phyloP scores from a whole-genome alignment of 2,329 filamentous ascomycete genomes.

The Fusarium siculi region DNA sequence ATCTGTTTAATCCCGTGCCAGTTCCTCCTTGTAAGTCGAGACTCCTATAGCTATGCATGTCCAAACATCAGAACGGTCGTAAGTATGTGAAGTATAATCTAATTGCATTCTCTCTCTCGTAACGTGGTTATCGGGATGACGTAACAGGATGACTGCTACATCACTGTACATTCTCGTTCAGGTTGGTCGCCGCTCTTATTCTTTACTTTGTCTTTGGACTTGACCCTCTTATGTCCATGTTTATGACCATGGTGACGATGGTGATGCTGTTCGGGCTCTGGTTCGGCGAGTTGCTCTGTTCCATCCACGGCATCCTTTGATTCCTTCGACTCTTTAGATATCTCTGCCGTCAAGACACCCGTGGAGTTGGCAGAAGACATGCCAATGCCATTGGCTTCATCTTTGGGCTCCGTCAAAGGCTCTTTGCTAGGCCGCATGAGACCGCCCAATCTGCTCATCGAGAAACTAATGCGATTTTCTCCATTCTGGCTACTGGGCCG shows the following conservation, averaged over 20 bases:
- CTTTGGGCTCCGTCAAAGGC: constrained; percentile 37
- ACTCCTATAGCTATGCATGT: constrained; percentile 31
- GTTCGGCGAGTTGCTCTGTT: constrained; percentile 39
- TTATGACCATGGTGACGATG: constrained; percentile 45
- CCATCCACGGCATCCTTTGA: constrained; percentile 24
- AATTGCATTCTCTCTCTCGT: neutral
- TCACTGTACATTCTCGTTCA: constrained; percentile 61
- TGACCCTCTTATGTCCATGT: constrained; percentile 50
- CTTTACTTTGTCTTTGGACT: constrained; percentile 54
- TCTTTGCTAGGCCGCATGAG: constrained; percentile 65
- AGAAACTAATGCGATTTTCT: constrained; percentile 67
- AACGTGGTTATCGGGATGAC: neutral
- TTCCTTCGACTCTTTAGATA: constrained; percentile 32
- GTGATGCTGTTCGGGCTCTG: constrained; percentile 33
- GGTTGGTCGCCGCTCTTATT: constrained; percentile 51
- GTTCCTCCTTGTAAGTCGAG: constrained; percentile 10
- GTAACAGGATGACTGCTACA: constrained; percentile 48
- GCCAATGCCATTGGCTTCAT: constrained; percentile 42
- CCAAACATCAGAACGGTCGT: constrained; percentile 13
- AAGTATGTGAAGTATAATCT: neutral
- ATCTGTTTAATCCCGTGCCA: neutral
- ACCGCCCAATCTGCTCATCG: constrained; percentile 65
- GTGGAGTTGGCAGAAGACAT: constrained; percentile 44
- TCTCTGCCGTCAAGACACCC: constrained; percentile 40
- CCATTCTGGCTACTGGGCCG: constrained; percentile 68